A percentile compares a stretch with the other conserved stretches of the same genome.
Evolutionary conservation across 768 basidiomycete species (phyloP).

Genomic region (Mycena alexandri): DNA sequence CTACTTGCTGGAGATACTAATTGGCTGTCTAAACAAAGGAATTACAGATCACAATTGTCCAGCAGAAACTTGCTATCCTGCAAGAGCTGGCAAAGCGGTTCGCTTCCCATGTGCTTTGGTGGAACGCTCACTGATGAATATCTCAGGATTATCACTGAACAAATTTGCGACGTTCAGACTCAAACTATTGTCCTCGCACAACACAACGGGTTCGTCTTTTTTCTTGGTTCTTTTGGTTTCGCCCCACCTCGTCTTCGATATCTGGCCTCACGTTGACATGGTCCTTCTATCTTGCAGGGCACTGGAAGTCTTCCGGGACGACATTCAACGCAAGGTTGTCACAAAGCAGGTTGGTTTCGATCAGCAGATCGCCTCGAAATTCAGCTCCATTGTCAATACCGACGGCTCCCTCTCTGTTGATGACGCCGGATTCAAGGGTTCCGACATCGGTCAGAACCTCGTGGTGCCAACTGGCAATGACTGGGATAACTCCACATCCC

Average conservation of each 20-base stretch:
- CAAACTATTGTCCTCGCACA: conserved; percentile 45
- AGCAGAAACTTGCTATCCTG: conserved; percentile 45
- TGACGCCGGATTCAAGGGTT: conserved; percentile 40
- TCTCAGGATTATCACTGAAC: conserved; percentile 44
- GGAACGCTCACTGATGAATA: not conserved
- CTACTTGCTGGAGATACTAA: not conserved
- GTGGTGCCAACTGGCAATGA: conserved; percentile 43
- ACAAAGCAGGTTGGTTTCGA: conserved; percentile 41
- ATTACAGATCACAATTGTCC: conserved; percentile 40
- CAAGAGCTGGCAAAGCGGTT: conserved; percentile 46
- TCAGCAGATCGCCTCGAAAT: conserved; percentile 31
- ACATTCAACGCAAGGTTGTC: conserved; percentile 37
- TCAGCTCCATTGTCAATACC: conserved; percentile 32
- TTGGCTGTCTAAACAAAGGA: not conserved
- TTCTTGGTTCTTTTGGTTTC: too few species aligned
- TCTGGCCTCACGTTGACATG: not conserved
- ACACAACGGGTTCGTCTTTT: conserved; percentile 24
- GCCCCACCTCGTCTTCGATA: not conserved
- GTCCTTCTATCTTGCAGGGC: conserved; percentile 3
- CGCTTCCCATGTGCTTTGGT: not conserved
- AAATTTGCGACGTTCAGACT: conserved; percentile 48
- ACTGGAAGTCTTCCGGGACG: conserved; percentile 39
- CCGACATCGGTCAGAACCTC: conserved; percentile 42
- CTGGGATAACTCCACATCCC: conserved; percentile 42
- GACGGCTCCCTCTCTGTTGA: conserved; percentile 38